Evolutionary conservation across 2,329 filamentous ascomycete species (phyloP).

Genomic region (Aureobasidium sp.): DNA sequence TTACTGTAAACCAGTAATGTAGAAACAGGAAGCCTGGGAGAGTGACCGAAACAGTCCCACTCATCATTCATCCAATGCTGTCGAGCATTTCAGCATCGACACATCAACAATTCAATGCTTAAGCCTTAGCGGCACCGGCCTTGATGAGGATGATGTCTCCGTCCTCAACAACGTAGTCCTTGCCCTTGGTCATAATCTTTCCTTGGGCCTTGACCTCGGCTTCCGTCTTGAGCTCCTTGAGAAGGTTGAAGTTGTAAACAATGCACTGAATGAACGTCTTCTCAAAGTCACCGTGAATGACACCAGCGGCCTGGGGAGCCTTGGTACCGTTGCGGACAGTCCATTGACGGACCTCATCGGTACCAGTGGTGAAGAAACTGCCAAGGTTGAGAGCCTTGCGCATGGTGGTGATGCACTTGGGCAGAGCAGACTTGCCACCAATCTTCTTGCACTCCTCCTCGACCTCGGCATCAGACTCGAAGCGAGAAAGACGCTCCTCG

Average conservation of each 20-base stretch:
- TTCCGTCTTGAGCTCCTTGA: conserved; percentile 88
- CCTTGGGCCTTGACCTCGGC: conserved; percentile 83
- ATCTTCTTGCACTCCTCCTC: conserved; percentile 83
- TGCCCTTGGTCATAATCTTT: conserved; percentile 97
- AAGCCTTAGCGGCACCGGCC: conserved; percentile 68
- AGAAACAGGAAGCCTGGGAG: conserved; percentile 2
- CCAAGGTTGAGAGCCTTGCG: conserved; percentile 81
- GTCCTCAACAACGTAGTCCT: conserved; percentile 87
- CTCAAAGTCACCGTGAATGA: conserved; percentile 97
- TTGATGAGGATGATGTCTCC: conserved; percentile 83
- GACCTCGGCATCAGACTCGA: conserved; percentile 69
- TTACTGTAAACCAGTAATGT: not conserved
- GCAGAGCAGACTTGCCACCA: conserved; percentile 78
- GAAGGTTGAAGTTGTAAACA: conserved; percentile 77
- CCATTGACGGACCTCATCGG: conserved; percentile 97
- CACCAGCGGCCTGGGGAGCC: conserved; percentile 93
- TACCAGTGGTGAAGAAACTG: conserved; percentile 94
- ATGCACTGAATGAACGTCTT: conserved; percentile 98
- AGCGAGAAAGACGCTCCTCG: conserved; percentile 81
- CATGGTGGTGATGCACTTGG: conserved; percentile 90
- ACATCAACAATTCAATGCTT: conserved; percentile 11
- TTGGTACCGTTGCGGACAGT: conserved; percentile 93
- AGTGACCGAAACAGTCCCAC: not conserved
- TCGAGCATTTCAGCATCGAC: not conserved
- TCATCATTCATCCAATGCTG: not conserved